phyloP scores from a whole-genome alignment of 768 basidiomycete species.

The Psilocybe subaeruginosa region DNA sequence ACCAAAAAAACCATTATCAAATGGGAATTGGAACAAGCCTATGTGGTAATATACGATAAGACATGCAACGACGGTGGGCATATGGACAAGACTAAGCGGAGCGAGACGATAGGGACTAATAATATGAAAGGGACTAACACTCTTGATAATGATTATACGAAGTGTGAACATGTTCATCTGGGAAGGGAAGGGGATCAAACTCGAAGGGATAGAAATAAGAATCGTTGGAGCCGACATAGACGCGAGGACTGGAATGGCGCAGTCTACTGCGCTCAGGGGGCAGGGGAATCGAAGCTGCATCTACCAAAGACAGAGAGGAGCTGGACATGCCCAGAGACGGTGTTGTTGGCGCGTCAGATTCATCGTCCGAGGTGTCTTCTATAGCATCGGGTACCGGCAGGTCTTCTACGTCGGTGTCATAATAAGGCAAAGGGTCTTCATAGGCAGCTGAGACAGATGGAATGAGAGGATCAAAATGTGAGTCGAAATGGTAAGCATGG shows the following conservation, averaged over 20 bases:
- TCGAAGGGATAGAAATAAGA: constrained; percentile 67
- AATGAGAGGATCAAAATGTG: constrained; percentile 45
- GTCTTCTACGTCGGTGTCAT: constrained; percentile 66
- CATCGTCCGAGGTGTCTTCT: constrained; percentile 86
- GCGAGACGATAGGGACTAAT: constrained; percentile 19
- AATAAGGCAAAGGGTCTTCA: constrained; percentile 67
- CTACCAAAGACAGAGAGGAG: constrained; percentile 54
- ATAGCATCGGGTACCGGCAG: constrained; percentile 77
- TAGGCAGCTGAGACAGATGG: constrained; percentile 45
- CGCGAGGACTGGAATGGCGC: constrained; percentile 52
- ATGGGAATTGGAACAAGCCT: constrained; percentile 13
- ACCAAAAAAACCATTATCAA: constrained; percentile 23
- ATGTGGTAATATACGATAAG: constrained; percentile 21
- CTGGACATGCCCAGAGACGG: constrained; percentile 63
- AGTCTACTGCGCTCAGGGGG: constrained; percentile 51
- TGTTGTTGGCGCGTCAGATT: constrained; percentile 71
- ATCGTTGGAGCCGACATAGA: constrained; percentile 65
- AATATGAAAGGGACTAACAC: constrained; percentile 52
- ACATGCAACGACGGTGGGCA: constrained; percentile 21
- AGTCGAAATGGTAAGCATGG: constrained; percentile 53
- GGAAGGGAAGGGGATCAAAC: constrained; percentile 73
- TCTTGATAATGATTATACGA: constrained; percentile 63
- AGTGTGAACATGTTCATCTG: constrained; percentile 49
- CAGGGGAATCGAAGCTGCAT: constrained; percentile 53
- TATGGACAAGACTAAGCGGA: constrained; percentile 28